phyloP scores from a whole-genome alignment of 1,284 basidiomycete species.

The Cryptococcus sp. region DNA sequence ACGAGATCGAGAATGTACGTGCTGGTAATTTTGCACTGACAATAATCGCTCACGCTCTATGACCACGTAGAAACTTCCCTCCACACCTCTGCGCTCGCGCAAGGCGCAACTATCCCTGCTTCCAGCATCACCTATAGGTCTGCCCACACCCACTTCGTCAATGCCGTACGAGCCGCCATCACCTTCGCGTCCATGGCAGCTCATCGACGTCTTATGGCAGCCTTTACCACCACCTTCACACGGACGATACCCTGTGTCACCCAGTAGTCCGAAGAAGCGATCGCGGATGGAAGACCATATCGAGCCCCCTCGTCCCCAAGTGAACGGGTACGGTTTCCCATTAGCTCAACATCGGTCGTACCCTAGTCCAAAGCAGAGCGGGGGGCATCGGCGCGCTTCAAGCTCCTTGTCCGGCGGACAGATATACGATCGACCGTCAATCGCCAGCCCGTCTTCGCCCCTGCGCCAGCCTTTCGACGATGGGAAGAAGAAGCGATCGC shows the following conservation, averaged over 20 bases:
- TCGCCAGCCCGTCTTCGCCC: conserved; percentile 21
- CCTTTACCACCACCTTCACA: conserved; percentile 45
- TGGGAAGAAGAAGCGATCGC: conserved; percentile 42
- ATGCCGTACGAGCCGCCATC: conserved; percentile 46
- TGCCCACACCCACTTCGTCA: conserved; percentile 16
- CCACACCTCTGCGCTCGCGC: conserved; percentile 22
- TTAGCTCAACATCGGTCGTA: background rate
- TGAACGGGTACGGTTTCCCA: conserved; percentile 7
- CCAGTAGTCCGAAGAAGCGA: conserved; percentile 35
- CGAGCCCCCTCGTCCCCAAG: conserved; percentile 8
- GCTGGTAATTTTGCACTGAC: background rate
- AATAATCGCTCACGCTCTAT: background rate
- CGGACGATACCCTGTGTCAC: conserved; percentile 24
- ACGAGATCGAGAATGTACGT: conserved; percentile 48
- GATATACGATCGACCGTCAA: conserved; percentile 2
- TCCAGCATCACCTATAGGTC: conserved; percentile 21
- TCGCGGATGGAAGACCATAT: conserved; percentile 23
- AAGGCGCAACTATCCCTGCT: conserved; percentile 13
- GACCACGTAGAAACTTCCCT: conserved; percentile 15
- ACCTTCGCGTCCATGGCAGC: conserved; percentile 47
- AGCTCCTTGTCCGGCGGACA: conserved; percentile 13
- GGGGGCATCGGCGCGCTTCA: conserved; percentile 16
- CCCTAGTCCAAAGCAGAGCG: background rate
- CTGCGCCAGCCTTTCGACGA: conserved; percentile 16
- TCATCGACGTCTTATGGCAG: conserved; percentile 49